These are phyloP conservation scores for Penicillium atrosanguineum DNA, from an alignment of 495 filamentous ascomycete genomes.

Conservation along the genomic window DNA sequence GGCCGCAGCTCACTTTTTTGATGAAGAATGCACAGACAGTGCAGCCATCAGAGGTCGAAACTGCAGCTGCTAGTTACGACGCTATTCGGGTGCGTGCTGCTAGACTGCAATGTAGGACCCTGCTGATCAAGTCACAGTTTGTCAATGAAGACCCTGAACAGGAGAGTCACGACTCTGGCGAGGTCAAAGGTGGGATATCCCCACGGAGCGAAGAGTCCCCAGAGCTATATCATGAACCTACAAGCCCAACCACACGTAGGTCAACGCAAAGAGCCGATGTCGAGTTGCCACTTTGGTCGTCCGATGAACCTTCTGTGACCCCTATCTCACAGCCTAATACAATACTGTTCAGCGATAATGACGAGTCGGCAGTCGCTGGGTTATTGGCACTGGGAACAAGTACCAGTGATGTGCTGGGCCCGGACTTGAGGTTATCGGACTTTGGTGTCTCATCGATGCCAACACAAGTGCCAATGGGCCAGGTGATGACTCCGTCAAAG, in stretches of 20 bases:
- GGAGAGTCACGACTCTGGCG: neutral
- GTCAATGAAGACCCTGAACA: constrained; percentile 21
- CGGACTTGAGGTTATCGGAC: constrained; percentile 6
- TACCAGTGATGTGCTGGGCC: constrained; percentile 3
- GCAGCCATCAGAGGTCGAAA: constrained; percentile 7
- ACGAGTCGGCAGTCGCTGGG: constrained; percentile 33
- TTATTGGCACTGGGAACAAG: constrained; percentile 32
- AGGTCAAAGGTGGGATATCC: neutral
- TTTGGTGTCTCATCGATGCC: constrained; percentile 7
- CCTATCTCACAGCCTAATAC: neutral
- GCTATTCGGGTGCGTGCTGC: constrained; percentile 22
- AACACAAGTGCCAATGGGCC: neutral
- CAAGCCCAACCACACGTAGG: neutral
- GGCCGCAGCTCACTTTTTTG: constrained; percentile 38
- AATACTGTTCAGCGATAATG: constrained; percentile 21
- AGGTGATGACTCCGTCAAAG: neutral
- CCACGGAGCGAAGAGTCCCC: neutral
- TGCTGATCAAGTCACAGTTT: constrained; percentile 19
- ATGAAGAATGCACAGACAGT: constrained; percentile 38
- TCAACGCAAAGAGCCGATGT: neutral
- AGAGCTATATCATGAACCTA: neutral
- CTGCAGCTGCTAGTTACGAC: constrained; percentile 16
- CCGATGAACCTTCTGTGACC: neutral
- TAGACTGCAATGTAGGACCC: neutral
- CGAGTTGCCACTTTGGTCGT: constrained; percentile 2